A percentile compares a stretch with the other conserved stretches of the same genome.
Evolutionary conservation across 495 filamentous ascomycete genomes (phyloP).

Genomic region (Tuber borchii): DNA sequence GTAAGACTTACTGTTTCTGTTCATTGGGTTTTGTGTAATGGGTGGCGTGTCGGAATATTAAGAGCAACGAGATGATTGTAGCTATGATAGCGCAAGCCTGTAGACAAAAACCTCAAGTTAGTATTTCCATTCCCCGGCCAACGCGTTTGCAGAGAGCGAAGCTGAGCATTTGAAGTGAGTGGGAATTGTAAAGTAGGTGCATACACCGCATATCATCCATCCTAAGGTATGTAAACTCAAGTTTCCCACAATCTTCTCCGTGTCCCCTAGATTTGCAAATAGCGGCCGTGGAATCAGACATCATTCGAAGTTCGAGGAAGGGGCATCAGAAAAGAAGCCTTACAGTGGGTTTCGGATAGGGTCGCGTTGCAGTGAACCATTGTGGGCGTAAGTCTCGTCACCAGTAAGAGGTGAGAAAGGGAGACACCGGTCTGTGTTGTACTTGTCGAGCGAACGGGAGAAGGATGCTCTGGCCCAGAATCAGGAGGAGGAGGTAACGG

Average conservation of each 20-base stretch:
- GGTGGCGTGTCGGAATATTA: constrained; percentile 70
- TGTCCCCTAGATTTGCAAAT: constrained; percentile 27
- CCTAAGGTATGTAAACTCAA: constrained; percentile 45
- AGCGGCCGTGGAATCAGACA: constrained; percentile 17
- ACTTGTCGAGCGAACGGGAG: background rate
- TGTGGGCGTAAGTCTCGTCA: background rate
- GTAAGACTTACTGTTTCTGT: constrained; percentile 63
- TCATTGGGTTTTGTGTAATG: constrained; percentile 78
- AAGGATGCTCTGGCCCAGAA: background rate
- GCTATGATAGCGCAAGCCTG: constrained; percentile 52
- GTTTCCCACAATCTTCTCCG: constrained; percentile 34
- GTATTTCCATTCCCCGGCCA: constrained; percentile 31
- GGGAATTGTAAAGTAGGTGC: constrained; percentile 31
- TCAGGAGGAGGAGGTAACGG: background rate
- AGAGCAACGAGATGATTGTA: constrained; percentile 52
- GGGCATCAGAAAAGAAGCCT: background rate
- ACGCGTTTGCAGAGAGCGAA: constrained; percentile 35
- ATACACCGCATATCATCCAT: constrained; percentile 54
- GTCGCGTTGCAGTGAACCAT: constrained; percentile 39
- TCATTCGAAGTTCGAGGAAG: constrained; percentile 1
- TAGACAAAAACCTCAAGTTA: constrained; percentile 35
- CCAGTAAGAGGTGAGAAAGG: background rate
- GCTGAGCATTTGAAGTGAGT: background rate
- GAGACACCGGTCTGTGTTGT: background rate
- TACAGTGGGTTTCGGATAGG: constrained; percentile 40